Evolutionary conservation across 305 asterid genomes (phyloP).

Genomic region (Striga hermonthica): DNA sequence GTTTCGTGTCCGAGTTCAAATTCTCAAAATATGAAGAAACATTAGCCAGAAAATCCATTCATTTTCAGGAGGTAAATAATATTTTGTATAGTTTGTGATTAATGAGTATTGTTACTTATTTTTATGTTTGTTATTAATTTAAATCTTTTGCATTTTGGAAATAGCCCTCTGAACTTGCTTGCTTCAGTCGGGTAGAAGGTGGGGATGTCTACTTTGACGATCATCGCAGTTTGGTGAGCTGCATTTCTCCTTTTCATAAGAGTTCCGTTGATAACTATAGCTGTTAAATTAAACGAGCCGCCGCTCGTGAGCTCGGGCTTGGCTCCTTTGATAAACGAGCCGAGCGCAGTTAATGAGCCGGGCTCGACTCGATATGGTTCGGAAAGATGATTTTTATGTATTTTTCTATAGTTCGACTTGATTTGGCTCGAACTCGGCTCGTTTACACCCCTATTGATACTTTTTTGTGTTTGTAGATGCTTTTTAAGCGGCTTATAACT

Average conservation of each 20-base stretch:
- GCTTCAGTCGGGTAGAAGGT: constrained; percentile 92
- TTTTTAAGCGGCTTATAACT: constrained; percentile 82
- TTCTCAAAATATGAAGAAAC: constrained; percentile 91
- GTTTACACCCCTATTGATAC: no score
- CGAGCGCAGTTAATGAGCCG: no score
- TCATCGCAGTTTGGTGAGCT: constrained; percentile 87
- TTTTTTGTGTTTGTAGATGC: constrained; percentile 56
- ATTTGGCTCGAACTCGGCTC: no score
- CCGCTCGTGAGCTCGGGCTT: no score
- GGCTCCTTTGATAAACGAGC: no score
- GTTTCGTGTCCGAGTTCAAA: constrained; percentile 90
- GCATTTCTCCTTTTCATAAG: constrained; percentile 29
- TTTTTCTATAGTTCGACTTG: no score
- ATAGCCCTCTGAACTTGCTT: constrained; percentile 96
- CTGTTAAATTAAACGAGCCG: no score
- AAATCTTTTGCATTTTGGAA: constrained; percentile 33
- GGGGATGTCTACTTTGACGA: constrained; percentile 95
- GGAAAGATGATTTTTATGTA: no score
- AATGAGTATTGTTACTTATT: constrained; percentile 18
- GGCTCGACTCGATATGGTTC: no score
- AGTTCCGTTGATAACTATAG: constrained; percentile 24
- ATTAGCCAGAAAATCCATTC: constrained; percentile 72
- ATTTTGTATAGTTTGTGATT: constrained; percentile 6
- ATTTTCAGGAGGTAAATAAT: constrained; percentile 76
- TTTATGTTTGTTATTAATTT: constrained; percentile 28